Evolutionary conservation across 805 yeast genomes (phyloP).

Genomic region (Komagataella populi): DNA sequence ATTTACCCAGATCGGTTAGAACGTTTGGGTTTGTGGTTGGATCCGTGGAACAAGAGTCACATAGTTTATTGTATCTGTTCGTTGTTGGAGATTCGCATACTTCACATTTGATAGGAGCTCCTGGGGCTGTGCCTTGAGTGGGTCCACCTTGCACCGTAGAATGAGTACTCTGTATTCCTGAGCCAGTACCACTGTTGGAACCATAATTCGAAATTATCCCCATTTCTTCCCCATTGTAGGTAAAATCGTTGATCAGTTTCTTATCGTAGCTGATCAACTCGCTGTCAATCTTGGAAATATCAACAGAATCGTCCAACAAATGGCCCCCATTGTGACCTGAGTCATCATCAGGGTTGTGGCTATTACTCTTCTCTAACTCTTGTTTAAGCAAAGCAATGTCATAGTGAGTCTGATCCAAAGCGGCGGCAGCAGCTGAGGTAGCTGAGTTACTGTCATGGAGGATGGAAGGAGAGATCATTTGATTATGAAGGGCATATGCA

Average conservation of each 20-base stretch:
- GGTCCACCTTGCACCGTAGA: not conserved
- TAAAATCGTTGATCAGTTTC: not conserved
- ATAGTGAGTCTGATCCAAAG: not conserved
- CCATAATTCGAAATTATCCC: not conserved
- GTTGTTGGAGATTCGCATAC: not conserved
- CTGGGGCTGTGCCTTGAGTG: not conserved
- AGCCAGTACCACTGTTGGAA: not conserved
- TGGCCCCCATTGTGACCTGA: not conserved
- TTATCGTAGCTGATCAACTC: conserved; percentile 1
- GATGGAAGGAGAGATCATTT: not conserved
- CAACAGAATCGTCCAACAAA: not conserved
- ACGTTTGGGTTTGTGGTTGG: not conserved
- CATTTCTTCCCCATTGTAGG: not conserved
- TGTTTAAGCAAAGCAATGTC: not conserved
- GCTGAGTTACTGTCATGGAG: not conserved
- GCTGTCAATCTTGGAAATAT: conserved; percentile 1
- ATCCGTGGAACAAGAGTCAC: not conserved
- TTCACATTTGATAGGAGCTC: not conserved
- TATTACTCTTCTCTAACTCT: not conserved
- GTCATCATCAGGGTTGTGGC: not conserved
- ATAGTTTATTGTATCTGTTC: not conserved
- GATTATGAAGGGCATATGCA: not conserved
- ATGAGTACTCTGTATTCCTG: not conserved
- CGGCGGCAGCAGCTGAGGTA: not conserved
- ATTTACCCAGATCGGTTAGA: not conserved